Base-by-base conservation (phyloP, 768 basidiomycete species). In the Tricholoma hemisulphureum region DNA sequence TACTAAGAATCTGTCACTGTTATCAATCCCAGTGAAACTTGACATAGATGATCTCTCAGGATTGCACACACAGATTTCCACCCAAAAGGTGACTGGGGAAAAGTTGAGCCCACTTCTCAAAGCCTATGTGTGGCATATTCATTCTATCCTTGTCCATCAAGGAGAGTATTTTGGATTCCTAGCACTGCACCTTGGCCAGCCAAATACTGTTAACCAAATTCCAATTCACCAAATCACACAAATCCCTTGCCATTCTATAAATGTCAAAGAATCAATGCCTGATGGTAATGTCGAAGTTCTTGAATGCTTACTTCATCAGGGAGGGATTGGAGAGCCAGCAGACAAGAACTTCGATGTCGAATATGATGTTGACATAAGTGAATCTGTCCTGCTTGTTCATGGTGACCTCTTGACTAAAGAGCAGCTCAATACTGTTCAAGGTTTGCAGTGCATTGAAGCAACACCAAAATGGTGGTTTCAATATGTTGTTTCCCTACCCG, bases 381-480 rank as follows among this genome's bases (percentile, higher is more conserved):
- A 56, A 43, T 35, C 39, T 18, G 31, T 61, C n/a, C 23, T 62
- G 9, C 24, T 66, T 23, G 46, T 65, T 24, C 69, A 67, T 55
- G 63, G 69, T 29, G 61, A 69, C 49, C 51, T 71, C 9, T 48
- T 55, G 29, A 67, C 70, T 14, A 52, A 58, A 20, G 63, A 69
- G 53, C 58, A 53, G 3, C 37, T 69, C 10, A 53, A 57, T n/a
- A 20, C 58, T 13, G 53, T 58, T 21, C 46, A 50, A 35, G 34
- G 13, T 2, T 52, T 46, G 6, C 56, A 61, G 4, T 20, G 37
- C 2, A 61, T 69, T 23, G 65, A 69, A 41, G 45, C 46, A 5
- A 64, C 61, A 11, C 56, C 63, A 21, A 45, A 45, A 14, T 41
- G 32, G 6, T 32, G 53, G 2, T 58, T 64, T 20, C 58, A 64